phyloP scores from a whole-genome alignment of 2,329 filamentous ascomycete genomes.

The Sporothrix inflata region DNA sequence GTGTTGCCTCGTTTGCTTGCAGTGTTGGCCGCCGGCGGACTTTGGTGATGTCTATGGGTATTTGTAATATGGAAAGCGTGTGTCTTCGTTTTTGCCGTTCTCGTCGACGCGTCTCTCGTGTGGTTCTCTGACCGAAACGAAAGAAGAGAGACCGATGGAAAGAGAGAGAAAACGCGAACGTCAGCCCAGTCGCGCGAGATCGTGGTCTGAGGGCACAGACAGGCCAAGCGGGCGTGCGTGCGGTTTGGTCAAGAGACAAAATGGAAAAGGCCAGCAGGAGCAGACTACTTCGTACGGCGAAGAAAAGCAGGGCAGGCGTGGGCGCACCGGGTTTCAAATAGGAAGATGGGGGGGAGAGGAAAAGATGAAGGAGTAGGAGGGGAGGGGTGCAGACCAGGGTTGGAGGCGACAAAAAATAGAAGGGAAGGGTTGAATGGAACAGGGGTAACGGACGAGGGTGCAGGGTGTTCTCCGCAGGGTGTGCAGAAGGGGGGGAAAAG shows the following conservation, averaged over 20 bases:
- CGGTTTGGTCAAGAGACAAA: slow-evolving; percentile 11
- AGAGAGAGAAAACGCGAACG: slow-evolving; percentile 25
- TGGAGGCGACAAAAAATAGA: slow-evolving; percentile 2
- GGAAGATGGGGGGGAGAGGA: slow-evolving; percentile 19
- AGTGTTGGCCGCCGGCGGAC: slow-evolving; percentile 25
- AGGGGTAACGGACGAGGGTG: slow-evolving; percentile 7
- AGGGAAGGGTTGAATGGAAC: not conserved
- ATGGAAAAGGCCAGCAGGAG: slow-evolving; percentile 18
- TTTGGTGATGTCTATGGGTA: not conserved
- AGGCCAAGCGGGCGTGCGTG: slow-evolving; percentile 13
- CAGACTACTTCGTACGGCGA: slow-evolving; percentile 7
- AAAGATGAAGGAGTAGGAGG: slow-evolving; percentile 5
- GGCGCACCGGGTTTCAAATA: slow-evolving; percentile 35
- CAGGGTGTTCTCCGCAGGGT: slow-evolving; percentile 10
- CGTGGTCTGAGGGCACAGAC: slow-evolving; percentile 28
- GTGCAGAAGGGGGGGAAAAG: not conserved
- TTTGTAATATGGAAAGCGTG: not conserved
- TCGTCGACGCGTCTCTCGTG: not conserved
- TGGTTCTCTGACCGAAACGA: slow-evolving; percentile 1
- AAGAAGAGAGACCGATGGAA: slow-evolving; percentile 2
- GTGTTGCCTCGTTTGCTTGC: not conserved
- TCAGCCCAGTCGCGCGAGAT: slow-evolving; percentile 26
- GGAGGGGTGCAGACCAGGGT: slow-evolving; percentile 11
- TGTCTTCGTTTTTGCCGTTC: not conserved
- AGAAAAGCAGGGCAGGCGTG: slow-evolving; percentile 27